These are phyloP conservation scores for Holtermannia corniformis DNA, from an alignment of 768 basidiomycete species.

Conservation along the genomic window DNA sequence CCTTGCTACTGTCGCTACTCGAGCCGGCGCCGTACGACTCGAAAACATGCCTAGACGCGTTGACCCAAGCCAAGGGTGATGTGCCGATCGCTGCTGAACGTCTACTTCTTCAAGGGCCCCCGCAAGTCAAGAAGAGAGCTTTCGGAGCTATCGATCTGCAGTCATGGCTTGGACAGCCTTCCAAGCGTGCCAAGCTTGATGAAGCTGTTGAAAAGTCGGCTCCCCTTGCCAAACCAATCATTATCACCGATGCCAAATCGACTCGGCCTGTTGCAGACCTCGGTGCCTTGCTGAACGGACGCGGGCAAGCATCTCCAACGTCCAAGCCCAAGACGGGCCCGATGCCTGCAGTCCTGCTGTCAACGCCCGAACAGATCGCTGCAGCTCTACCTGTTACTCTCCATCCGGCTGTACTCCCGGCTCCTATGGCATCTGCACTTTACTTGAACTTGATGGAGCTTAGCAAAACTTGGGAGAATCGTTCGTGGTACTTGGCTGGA, in stretches of 20 bases:
- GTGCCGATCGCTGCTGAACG: conserved; percentile 30
- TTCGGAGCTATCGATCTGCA: conserved; percentile 10
- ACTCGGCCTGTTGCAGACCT: no score
- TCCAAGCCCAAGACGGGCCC: conserved; percentile 14
- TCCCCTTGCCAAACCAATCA: not conserved
- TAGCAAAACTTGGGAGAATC: conserved; percentile 26
- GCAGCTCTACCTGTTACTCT: conserved; percentile 23
- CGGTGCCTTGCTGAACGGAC: not conserved
- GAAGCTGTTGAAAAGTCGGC: not conserved
- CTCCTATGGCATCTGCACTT: conserved; percentile 36
- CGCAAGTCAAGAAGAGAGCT: conserved; percentile 16
- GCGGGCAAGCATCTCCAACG: not conserved
- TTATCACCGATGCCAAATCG: no score
- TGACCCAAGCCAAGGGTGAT: conserved; percentile 21
- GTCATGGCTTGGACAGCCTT: conserved; percentile 12
- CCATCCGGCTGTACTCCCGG: conserved; percentile 28
- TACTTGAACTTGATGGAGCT: conserved; percentile 36
- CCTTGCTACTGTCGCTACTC: conserved; percentile 28
- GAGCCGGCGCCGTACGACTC: conserved; percentile 26
- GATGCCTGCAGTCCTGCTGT: conserved; percentile 26
- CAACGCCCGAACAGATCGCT: conserved; percentile 25
- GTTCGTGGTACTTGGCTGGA: conserved; percentile 33
- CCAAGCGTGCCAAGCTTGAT: not conserved
- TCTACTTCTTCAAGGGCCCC: conserved; percentile 21
- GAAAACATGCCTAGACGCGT: conserved; percentile 16